These are phyloP conservation scores for Globisporangium abappressorium DNA, from an alignment of 352 stramenopile genomes.

Conservation along the genomic window DNA sequence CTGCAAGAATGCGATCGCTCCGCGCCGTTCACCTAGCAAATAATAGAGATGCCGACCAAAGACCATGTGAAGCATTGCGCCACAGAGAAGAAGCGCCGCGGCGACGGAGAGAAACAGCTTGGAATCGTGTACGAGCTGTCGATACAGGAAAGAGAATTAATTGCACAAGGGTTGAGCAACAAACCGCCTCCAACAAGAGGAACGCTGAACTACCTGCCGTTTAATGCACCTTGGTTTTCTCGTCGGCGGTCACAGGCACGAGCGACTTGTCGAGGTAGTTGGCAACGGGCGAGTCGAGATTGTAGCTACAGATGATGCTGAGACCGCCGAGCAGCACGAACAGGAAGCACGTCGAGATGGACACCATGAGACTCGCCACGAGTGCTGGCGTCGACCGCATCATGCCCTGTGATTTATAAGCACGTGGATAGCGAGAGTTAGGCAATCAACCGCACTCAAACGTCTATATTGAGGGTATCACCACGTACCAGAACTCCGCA, in stretches of 20 bases:
- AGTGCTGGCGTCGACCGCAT: constrained; percentile 45
- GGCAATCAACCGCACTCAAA: neutral
- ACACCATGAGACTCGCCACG: constrained; percentile 53
- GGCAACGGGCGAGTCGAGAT: constrained; percentile 42
- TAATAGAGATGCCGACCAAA: constrained; percentile 42
- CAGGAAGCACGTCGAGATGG: constrained; percentile 43
- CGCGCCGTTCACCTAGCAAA: constrained; percentile 52
- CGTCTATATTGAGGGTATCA: neutral
- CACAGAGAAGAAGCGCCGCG: constrained; percentile 34
- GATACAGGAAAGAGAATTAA: neutral
- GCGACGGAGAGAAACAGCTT: constrained; percentile 37
- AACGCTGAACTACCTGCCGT: neutral
- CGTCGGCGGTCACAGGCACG: constrained; percentile 23
- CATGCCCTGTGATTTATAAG: neutral
- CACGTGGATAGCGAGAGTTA: neutral
- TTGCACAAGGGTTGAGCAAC: neutral
- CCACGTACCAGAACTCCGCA: constrained; percentile 38
- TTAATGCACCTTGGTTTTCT: constrained; percentile 36
- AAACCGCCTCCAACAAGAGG: neutral
- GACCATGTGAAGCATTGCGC: constrained; percentile 33
- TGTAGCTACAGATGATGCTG: constrained; percentile 49
- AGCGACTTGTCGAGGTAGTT: constrained; percentile 54
- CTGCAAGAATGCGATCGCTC: constrained; percentile 59
- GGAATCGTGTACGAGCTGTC: constrained; percentile 40
- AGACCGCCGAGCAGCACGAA: constrained; percentile 52